phyloP scores from a whole-genome alignment of 2,329 filamentous ascomycete species.

The Fusarium pseudonygamai region DNA sequence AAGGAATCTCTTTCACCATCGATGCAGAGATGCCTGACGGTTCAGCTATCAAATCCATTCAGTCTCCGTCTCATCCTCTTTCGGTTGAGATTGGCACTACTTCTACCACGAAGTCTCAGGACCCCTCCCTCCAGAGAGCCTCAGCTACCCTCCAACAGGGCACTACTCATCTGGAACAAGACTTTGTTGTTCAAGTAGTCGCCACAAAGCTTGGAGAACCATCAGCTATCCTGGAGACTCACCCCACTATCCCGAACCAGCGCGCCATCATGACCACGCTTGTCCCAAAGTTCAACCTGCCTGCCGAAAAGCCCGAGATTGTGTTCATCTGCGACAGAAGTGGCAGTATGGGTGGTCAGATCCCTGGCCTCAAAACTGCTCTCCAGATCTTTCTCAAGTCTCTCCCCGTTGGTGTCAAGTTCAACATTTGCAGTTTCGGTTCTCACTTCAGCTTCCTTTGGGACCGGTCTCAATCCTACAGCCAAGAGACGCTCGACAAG shows the following conservation, averaged over 20 bases:
- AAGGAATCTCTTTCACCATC: conserved; percentile 45
- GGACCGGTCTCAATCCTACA: conserved; percentile 57
- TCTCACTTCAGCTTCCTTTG: conserved; percentile 57
- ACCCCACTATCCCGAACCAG: conserved; percentile 68
- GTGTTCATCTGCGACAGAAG: conserved; percentile 79
- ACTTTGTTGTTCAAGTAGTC: conserved; percentile 74
- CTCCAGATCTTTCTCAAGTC: conserved; percentile 73
- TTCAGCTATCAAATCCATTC: conserved; percentile 67
- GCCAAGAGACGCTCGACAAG: conserved; percentile 52
- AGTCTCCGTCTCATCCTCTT: conserved; percentile 75
- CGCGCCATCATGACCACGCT: conserved; percentile 76
- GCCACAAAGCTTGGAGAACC: conserved; percentile 69
- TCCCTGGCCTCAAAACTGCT: conserved; percentile 62
- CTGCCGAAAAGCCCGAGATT: conserved; percentile 65
- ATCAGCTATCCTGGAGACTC: conserved; percentile 71
- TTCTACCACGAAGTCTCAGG: conserved; percentile 50
- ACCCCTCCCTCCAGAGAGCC: conserved; percentile 66
- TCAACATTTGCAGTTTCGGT: conserved; percentile 78
- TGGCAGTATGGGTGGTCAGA: conserved; percentile 69
- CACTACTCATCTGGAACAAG: conserved; percentile 64
- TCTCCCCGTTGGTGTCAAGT: conserved; percentile 69
- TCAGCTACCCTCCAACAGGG: conserved; percentile 68
- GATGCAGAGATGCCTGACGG: conserved; percentile 59
- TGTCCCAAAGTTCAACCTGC: conserved; percentile 74
- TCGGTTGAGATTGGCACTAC: conserved; percentile 70